Evolutionary conservation across 257 asterid species (phyloP).

Genomic region (Solanum piurae): DNA sequence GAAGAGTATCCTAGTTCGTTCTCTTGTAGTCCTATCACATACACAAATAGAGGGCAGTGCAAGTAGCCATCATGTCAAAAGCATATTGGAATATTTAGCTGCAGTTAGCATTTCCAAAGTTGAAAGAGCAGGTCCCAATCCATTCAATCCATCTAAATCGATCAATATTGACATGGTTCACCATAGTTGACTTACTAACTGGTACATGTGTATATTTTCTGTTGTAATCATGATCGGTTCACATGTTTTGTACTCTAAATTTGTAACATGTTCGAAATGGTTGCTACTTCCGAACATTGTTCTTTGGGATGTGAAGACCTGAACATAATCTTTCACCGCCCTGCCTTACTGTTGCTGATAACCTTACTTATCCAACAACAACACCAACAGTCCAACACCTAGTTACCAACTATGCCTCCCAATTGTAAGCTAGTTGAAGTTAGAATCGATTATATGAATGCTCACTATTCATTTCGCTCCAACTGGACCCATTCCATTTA

Average conservation of each 20-base stretch:
- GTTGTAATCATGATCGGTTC: background rate
- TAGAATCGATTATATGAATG: background rate
- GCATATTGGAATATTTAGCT: background rate
- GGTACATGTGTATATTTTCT: background rate
- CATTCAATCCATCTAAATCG: background rate
- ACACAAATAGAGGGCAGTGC: background rate
- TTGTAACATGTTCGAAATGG: background rate
- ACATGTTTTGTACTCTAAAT: background rate
- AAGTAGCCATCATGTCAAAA: background rate
- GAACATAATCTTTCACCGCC: background rate
- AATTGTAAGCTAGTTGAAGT: background rate
- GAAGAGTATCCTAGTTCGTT: background rate
- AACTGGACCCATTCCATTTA: background rate
- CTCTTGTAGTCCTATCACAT: background rate
- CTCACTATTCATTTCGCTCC: background rate
- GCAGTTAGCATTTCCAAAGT: background rate
- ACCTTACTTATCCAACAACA: background rate
- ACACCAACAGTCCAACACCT: background rate
- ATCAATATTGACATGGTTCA: background rate
- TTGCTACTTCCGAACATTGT: background rate
- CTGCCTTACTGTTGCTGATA: background rate
- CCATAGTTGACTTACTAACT: background rate
- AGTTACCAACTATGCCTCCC: background rate
- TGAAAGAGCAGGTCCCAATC: background rate
- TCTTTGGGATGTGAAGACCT: background rate